Base-by-base conservation (phyloP, 176 grass and related monocot genomes). In the Neostapfia colusana region DNA sequence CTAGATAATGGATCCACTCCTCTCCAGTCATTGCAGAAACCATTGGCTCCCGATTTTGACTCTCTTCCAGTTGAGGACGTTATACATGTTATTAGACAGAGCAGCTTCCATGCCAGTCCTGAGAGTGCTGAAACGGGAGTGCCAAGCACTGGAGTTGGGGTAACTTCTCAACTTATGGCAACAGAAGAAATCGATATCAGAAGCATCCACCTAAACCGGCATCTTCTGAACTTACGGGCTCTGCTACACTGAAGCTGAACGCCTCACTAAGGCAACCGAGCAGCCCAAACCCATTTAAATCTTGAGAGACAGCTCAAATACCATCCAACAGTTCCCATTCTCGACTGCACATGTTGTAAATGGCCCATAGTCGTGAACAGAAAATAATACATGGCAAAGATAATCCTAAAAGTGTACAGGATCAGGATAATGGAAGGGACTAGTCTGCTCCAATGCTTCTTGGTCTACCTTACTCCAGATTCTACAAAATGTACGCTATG, bases 11-110 rank as follows among this genome's bases (percentile, higher is more conserved):
- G 78, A 79, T 81, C 58, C 67, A 53, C 53, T 65, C 40, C 75
- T 27, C 60, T 71, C 76, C 84, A 88, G 63, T 75, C 51, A 39
- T 71, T 73, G 13, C 88, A 89, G 39, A 93, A 89, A 73, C 45
- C 76, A 40, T 20, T 79, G 60, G 79, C 36, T 36, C 10, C 83
- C 73, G 69, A 80, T 89, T 49, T 91, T 67, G 81, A 78, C 35
- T 83, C 87, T 40, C 84, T 88, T 63, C 86, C 85, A 78, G 83
- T 81, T 82, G 89, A 88, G 54, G 96, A 99, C 64, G 71, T 90
- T 46, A 95, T 99, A 76, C 87, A 93, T 83, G 92, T 99, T 55
- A 85, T 95, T 74, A 90, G 85, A n/a, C 96, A 90, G 38, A 93
- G 85, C 65, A 79, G 87, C 27, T 90, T 95, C 75, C 78, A 43